Conservation (phyloP, 371 early-diverging fungal genomes). For the Mortierella sp. region DNA sequence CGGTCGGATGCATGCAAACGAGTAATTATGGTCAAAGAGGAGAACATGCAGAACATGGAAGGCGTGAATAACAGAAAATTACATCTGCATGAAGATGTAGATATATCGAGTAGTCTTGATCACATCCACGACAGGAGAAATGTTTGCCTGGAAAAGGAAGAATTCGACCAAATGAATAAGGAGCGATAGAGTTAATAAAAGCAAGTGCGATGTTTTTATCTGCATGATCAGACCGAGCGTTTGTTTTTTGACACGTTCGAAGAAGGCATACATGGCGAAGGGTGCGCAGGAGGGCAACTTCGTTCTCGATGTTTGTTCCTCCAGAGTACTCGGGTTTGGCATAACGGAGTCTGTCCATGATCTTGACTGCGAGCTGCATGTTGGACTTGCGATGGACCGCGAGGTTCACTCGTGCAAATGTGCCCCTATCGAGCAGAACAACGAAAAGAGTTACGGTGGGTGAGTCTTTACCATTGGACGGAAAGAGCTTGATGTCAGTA, state of each 20-base stretch:
- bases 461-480: background rate
- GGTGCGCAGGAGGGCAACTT: conserved; percentile 63
- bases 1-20: background rate
- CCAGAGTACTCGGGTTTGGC: conserved; percentile 23
- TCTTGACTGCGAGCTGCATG: conserved; percentile 72
- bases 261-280: conserved; percentile 60
- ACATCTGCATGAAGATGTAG: conserved; percentile 70
- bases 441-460: no score
- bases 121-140: conserved; percentile 67
- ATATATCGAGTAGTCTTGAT: conserved; percentile 60
- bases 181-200: background rate
- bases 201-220: background rate
- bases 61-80: background rate
- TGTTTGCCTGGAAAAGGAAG: conserved; percentile 58
- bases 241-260: background rate
- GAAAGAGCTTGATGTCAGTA: no score
- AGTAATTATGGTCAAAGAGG: background rate
- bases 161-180: background rate
- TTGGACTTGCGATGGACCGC: conserved; percentile 69
- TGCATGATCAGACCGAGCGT: background rate
- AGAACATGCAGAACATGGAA: background rate
- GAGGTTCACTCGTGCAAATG: conserved; percentile 75
- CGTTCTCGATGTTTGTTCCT: conserved; percentile 59
- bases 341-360: conserved; percentile 65
- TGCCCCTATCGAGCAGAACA: conserved; percentile 46